phyloP scores from a whole-genome alignment of 257 asterid species.

The Solanum etuberosum region DNA sequence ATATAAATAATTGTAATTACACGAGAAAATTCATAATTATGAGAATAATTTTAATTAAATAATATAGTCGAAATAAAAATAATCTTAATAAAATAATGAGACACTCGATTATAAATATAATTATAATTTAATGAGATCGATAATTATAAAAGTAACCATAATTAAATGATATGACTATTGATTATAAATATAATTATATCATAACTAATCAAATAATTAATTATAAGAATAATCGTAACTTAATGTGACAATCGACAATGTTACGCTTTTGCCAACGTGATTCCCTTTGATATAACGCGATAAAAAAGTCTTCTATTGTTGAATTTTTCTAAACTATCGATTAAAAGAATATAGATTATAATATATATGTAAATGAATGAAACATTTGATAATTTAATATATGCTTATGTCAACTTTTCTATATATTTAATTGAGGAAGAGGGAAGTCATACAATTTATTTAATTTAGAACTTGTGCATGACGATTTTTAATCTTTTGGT shows the following conservation, averaged over 20 bases:
- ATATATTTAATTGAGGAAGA: background rate
- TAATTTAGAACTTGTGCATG: background rate
- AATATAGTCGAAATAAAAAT: no score
- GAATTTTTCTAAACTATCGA: background rate
- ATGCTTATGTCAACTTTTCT: background rate
- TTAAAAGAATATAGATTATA: background rate
- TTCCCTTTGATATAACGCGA: background rate
- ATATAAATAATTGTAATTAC: background rate
- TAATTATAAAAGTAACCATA: background rate
- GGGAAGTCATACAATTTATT: background rate
- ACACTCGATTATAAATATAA: background rate
- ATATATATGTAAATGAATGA: background rate
- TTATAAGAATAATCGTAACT: background rate
- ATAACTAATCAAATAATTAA: background rate
- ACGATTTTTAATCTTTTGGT: background rate
- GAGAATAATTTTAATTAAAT: background rate
- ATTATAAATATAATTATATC: background rate
- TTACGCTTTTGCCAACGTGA: background rate
- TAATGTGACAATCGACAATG: background rate
- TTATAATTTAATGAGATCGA: no score
- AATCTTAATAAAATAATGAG: no score
- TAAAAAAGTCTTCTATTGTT: background rate
- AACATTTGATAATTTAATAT: background rate
- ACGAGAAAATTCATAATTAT: background rate
- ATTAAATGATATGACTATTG: background rate